Conservation (phyloP, 2,329 filamentous ascomycete species). For the Lachnellula subtilissima region DNA sequence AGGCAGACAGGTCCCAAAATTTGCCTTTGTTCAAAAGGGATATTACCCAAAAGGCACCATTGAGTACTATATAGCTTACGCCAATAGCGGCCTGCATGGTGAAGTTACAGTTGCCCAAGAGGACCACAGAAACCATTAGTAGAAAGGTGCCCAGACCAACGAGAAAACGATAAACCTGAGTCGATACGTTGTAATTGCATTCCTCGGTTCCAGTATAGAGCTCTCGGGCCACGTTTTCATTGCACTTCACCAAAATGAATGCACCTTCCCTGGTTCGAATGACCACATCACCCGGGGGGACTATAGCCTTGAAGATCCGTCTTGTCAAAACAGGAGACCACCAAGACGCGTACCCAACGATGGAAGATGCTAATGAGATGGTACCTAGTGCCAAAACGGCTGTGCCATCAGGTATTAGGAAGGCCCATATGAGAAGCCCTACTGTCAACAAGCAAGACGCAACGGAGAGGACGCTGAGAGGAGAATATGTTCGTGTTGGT, state of each 20-base stretch:
- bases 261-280: slow-evolving; percentile 57
- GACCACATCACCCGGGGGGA: slow-evolving; percentile 53
- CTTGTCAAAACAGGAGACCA: slow-evolving; percentile 53
- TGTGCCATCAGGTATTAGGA: slow-evolving; percentile 43
- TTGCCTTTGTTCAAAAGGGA: slow-evolving; percentile 35
- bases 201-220: slow-evolving; percentile 57
- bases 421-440: slow-evolving; percentile 42
- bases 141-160: slow-evolving; percentile 55
- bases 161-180: slow-evolving; percentile 43
- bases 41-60: slow-evolving; percentile 51
- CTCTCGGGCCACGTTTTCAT: slow-evolving; percentile 57
- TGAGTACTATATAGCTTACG: slow-evolving; percentile 52
- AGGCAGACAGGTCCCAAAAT: slow-evolving; percentile 56
- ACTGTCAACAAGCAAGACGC: slow-evolving; percentile 47
- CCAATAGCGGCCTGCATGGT: slow-evolving; percentile 55
- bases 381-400: slow-evolving; percentile 47
- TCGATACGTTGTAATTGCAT: slow-evolving; percentile 50
- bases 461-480: slow-evolving; percentile 49
- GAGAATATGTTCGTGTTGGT: slow-evolving; percentile 45
- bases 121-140: slow-evolving; percentile 56
- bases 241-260: slow-evolving; percentile 53
- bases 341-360: slow-evolving; percentile 52
- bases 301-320: slow-evolving; percentile 41
- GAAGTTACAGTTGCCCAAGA: slow-evolving; percentile 59
- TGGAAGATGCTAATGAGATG: slow-evolving; percentile 48